These are phyloP conservation scores for Penicillium salamii DNA, from an alignment of 495 filamentous ascomycete species.

Conservation along the genomic window DNA sequence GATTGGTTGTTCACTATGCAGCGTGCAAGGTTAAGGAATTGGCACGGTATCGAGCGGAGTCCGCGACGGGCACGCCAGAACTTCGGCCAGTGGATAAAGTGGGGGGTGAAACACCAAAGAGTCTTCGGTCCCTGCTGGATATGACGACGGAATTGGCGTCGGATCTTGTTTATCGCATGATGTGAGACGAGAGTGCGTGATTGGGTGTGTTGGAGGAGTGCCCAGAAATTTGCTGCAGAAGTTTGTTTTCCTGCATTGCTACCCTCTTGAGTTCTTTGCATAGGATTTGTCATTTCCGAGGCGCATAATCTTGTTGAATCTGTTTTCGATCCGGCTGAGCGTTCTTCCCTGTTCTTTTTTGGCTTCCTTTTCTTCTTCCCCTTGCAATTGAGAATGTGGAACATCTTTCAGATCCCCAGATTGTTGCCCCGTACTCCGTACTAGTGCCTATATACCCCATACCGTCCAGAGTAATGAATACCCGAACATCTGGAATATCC, in stretches of 20 bases:
- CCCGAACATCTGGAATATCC: too few relatives aligned
- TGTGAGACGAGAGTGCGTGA: slow-evolving; percentile 22
- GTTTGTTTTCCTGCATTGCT: slow-evolving; percentile 5
- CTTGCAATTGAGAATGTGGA: too few relatives aligned
- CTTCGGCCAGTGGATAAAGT: slow-evolving; percentile 16
- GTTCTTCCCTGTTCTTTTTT: background rate
- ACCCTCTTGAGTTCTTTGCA: slow-evolving; percentile 4
- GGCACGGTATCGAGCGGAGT: slow-evolving; percentile 34
- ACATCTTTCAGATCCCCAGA: too few relatives aligned
- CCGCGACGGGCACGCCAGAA: slow-evolving; percentile 22
- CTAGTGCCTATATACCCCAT: too few relatives aligned
- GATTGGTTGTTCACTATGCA: slow-evolving; percentile 42
- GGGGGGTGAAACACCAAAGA: slow-evolving; percentile 22
- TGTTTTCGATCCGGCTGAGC: background rate
- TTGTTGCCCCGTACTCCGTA: too few relatives aligned
- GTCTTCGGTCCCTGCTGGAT: slow-evolving; percentile 38
- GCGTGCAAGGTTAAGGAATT: slow-evolving; percentile 46
- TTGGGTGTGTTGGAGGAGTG: slow-evolving; percentile 1
- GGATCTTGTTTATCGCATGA: slow-evolving; percentile 49
- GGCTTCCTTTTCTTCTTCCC: too few relatives aligned
- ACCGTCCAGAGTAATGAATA: too few relatives aligned
- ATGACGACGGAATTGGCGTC: slow-evolving; percentile 42
- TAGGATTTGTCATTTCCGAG: slow-evolving; percentile 7
- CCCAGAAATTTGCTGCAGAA: slow-evolving; percentile 1
- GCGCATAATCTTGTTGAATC: slow-evolving; percentile 10